Conservation (phyloP, 768 basidiomycete species). For the Erythrobasidium yunnanense region DNA sequence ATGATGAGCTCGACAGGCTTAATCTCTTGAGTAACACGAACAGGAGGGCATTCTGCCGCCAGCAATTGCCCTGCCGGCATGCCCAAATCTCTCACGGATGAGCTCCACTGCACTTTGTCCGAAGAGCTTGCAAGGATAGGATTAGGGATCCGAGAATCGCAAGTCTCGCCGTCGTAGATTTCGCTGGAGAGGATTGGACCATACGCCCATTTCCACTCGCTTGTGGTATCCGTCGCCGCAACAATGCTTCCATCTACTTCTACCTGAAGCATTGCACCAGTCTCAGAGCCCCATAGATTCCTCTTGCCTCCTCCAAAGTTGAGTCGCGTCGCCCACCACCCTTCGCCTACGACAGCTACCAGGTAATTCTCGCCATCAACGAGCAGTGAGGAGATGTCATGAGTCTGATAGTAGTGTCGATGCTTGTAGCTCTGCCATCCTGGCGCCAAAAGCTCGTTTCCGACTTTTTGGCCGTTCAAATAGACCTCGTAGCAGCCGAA, state of each 20-base stretch:
- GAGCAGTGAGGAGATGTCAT: constrained; percentile 33
- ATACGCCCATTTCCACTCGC: constrained; percentile 29
- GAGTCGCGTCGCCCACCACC: constrained; percentile 5
- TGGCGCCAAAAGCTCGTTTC: constrained; percentile 37
- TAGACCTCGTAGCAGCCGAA: constrained; percentile 37
- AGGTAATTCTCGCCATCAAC: constrained; percentile 34
- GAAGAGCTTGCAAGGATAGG: not conserved
- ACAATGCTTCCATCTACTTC: constrained; percentile 31
- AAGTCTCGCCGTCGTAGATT: constrained; percentile 38
- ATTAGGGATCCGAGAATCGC: constrained; percentile 14
- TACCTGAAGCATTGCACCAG: constrained; percentile 35
- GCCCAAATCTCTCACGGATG: constrained; percentile 19
- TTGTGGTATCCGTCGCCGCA: constrained; percentile 17
- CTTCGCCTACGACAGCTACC: constrained; percentile 28
- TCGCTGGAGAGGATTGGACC: constrained; percentile 30
- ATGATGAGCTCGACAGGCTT: constrained; percentile 36
- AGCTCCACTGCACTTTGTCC: not conserved
- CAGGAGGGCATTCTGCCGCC: constrained; percentile 36
- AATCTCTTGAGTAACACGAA: constrained; percentile 30
- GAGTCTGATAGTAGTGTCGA: constrained; percentile 37
- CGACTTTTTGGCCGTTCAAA: constrained; percentile 38
- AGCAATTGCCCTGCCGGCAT: constrained; percentile 31
- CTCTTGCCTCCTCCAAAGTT: not conserved
- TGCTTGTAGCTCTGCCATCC: constrained; percentile 39
- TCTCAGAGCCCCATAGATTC: constrained; percentile 33